Evolutionary conservation across 768 basidiomycete species (phyloP), one percentile per base, ranked within the genome.

Genomic region (Mycena olivaceomarginata): DNA sequence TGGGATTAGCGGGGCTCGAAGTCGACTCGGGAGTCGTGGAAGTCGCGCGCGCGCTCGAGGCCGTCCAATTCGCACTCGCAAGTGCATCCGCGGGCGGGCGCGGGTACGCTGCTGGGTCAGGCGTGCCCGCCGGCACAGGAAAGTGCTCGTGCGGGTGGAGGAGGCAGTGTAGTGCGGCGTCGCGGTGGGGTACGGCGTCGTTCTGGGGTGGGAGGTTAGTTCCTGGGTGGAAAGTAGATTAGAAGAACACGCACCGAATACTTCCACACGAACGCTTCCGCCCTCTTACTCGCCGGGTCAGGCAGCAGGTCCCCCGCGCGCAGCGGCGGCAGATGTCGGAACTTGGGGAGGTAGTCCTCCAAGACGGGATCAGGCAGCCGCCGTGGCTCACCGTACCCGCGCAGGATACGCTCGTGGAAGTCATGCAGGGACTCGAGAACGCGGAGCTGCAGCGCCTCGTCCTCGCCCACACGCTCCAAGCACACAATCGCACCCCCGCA

Each of bases 401-500:
- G 4, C 13, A 20, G 10, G 4, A 53, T 12, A 51, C 51, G 67
- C 12, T 39, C 46, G 45, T 66, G 65, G 16, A 20, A 65, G 56
- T 59, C 53, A 4, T 56, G 25, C 1, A 57, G 56, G 4, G 57
- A 12, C 57, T 10, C 11, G 37, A 74, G 5, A 10, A 74, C 39
- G 37, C 72, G 72, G 5, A 67, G 37, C 1, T 1, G 10, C 18
- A 74, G 66, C 65, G 25, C 59, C 37, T 62, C 66, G 57, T 12
- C 11, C 18, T 45, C 63, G 1, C 37, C 2, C 46, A 63, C 37
- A 0, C 46, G 66, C 40, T 67, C 72, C 45, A 74, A 25, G 57
- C 66, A n/a, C 37, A 67, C 65, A 13, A 67, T 11, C 8, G 45
- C 72, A 39, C 51, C 56, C 40, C 72, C 74, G 16, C 16, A 13